Evolutionary conservation across 2,329 filamentous ascomycete genomes (phyloP).

Genomic region (Epichloe festucae): DNA sequence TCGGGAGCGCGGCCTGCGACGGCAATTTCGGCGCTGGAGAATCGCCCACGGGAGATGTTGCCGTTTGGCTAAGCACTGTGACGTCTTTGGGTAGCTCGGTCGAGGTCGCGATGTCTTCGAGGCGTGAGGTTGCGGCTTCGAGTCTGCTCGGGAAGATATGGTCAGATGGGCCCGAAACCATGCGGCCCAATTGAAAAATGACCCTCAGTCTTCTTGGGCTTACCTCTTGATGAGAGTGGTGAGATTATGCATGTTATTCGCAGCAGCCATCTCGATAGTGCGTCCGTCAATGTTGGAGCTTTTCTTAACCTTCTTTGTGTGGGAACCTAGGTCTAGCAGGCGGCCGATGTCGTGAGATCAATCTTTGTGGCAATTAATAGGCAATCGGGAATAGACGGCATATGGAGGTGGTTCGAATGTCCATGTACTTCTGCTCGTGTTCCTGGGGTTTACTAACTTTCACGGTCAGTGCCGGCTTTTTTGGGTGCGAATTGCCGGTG

Average conservation of each 20-base stretch:
- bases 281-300: not conserved
- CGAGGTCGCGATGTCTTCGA: constrained; percentile 89
- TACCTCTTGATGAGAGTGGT: constrained; percentile 98
- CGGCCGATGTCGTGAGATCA: not conserved
- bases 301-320: not conserved
- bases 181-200: not conserved
- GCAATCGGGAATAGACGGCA: too few relatives aligned
- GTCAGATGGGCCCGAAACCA: not conserved
- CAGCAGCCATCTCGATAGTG: constrained; percentile 46
- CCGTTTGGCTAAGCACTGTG: constrained; percentile 29
- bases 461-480: too few relatives aligned
- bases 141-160: constrained; percentile 44
- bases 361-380: not conserved
- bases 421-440: too few relatives aligned
- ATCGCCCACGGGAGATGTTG: constrained; percentile 18
- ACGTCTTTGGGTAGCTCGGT: constrained; percentile 45
- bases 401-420: too few relatives aligned
- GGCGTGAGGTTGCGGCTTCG: constrained; percentile 87
- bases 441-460: too few relatives aligned
- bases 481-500: too few relatives aligned
- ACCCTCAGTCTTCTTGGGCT: not conserved
- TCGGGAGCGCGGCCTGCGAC: constrained; percentile 21
- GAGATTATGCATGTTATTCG: constrained; percentile 87
- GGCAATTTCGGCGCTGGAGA: constrained; percentile 26
- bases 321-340: not conserved